phyloP scores from a whole-genome alignment of 2,329 filamentous ascomycete species.

The Zymoseptoria passerinii region DNA sequence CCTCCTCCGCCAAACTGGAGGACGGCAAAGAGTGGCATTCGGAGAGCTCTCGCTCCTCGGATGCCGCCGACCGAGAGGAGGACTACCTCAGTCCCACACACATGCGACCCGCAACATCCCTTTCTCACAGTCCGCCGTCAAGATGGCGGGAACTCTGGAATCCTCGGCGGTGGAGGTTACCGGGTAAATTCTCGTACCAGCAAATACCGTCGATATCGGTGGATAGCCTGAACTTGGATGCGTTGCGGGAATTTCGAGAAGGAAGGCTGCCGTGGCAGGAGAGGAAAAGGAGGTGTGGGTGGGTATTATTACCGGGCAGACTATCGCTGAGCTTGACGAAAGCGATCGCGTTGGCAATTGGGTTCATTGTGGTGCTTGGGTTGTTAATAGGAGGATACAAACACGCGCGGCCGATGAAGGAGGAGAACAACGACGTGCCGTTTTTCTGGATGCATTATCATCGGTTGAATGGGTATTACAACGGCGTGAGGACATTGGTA shows the following conservation, averaged over 20 bases:
- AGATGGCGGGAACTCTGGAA: conserved; percentile 35
- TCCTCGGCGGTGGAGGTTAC: conserved; percentile 36
- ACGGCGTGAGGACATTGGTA: conserved; percentile 41
- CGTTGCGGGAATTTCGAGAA: conserved; percentile 11
- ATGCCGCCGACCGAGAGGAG: conserved; percentile 11
- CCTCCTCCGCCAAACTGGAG: conserved; percentile 14
- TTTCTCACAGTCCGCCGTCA: background rate
- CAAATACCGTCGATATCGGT: conserved; percentile 30
- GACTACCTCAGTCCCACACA: conserved; percentile 8
- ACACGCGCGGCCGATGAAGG: conserved; percentile 13
- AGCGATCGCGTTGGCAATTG: conserved; percentile 34
- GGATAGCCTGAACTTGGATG: conserved; percentile 31
- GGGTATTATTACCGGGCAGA: conserved; percentile 14
- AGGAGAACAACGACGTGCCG: conserved; percentile 28
- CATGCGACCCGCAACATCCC: conserved; percentile 15
- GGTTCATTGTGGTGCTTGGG: conserved; percentile 32
- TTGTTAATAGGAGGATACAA: conserved; percentile 36
- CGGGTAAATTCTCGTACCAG: conserved; percentile 39
- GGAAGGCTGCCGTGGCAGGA: conserved; percentile 31
- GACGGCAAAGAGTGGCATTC: conserved; percentile 17
- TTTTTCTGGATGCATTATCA: conserved; percentile 41
- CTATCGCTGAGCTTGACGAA: conserved; percentile 33
- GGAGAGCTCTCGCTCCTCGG: conserved; percentile 20
- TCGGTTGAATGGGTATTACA: conserved; percentile 40
- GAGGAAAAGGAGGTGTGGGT: conserved; percentile 12